Percentiles rank a stretch among this genome's conserved stretches.
These are phyloP conservation scores for Maudiozyma bulderi DNA, from an alignment of 805 yeast genomes.

Conservation along the genomic window DNA sequence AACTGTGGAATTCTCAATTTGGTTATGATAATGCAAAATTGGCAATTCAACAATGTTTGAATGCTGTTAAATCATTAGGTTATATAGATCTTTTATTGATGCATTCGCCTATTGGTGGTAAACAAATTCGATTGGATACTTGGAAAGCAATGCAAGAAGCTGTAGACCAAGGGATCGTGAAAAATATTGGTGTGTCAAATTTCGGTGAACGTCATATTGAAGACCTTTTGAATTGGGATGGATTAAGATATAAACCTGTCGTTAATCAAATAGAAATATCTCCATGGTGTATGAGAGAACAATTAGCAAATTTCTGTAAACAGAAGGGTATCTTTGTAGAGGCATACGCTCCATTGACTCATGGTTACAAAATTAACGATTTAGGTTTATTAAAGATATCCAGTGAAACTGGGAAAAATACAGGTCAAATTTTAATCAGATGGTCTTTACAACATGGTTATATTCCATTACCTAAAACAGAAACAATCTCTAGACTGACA, in stretches of 20 bases:
- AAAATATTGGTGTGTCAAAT: constrained; percentile 72
- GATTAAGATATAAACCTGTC: constrained; percentile 48
- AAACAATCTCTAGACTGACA: constrained; percentile 40
- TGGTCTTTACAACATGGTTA: constrained; percentile 71
- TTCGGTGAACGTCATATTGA: constrained; percentile 52
- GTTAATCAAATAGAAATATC: constrained; percentile 78
- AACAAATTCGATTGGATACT: constrained; percentile 44
- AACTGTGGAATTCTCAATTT: constrained; percentile 59
- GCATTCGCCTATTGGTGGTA: constrained; percentile 50
- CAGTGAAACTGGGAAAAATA: constrained; percentile 37
- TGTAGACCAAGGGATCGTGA: constrained; percentile 46
- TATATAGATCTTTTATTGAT: constrained; percentile 67
- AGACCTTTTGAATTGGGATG: constrained; percentile 51
- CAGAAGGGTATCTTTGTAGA: constrained; percentile 50
- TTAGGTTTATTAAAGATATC: constrained; percentile 43
- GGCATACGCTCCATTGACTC: constrained; percentile 73
- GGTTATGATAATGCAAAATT: constrained; percentile 47
- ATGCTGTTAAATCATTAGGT: constrained; percentile 42
- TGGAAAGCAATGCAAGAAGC: constrained; percentile 71
- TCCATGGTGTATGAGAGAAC: constrained; percentile 69
- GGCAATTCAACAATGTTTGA: constrained; percentile 50
- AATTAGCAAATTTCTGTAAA: constrained; percentile 52
- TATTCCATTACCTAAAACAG: constrained; percentile 62
- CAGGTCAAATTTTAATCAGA: constrained; percentile 56
- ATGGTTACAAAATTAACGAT: constrained; percentile 49